Evolutionary conservation across 2,329 filamentous ascomycete species (phyloP).

Genomic region (Neospermospora avenae): DNA sequence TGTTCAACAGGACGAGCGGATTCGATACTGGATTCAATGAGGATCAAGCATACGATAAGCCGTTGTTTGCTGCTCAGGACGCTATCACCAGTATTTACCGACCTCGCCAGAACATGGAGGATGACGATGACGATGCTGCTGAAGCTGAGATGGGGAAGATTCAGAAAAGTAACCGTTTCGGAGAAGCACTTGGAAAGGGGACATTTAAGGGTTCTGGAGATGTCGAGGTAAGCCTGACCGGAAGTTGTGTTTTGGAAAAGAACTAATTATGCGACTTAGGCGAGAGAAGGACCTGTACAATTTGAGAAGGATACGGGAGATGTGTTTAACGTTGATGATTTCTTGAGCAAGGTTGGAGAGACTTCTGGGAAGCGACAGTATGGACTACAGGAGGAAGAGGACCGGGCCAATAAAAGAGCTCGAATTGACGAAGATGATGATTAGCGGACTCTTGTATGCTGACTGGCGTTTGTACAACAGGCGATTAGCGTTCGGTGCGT

Average conservation of each 20-base stretch:
- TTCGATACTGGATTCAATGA: constrained; percentile 95
- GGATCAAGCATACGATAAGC: constrained; percentile 96
- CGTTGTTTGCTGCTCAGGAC: constrained; percentile 92
- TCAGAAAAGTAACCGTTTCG: constrained; percentile 76
- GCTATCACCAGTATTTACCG: constrained; percentile 93
- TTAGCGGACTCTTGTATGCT: constrained; percentile 13
- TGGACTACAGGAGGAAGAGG: constrained; percentile 67
- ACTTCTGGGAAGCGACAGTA: constrained; percentile 68
- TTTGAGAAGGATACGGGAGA: constrained; percentile 88
- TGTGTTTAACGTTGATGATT: constrained; percentile 92
- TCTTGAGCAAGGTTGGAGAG: constrained; percentile 74
- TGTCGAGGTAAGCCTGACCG: constrained; percentile 60
- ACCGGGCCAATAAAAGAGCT: constrained; percentile 63
- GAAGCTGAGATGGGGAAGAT: constrained; percentile 85
- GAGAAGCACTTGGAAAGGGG: constrained; percentile 79
- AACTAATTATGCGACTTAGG: constrained; percentile 42
- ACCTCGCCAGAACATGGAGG: constrained; percentile 70
- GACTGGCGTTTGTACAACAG: constrained; percentile 2
- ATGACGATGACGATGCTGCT: constrained; percentile 73
- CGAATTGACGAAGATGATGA: constrained; percentile 70
- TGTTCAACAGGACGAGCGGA: constrained; percentile 92
- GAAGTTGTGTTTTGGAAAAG: neutral
- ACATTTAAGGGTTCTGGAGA: constrained; percentile 87
- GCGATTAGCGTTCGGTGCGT: neutral
- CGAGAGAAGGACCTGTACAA: constrained; percentile 86